Evolutionary conservation across 139 green algal species (phyloP), one percentile per base, ranked within the genome.

Genomic region (Picochlorum sp.): DNA sequence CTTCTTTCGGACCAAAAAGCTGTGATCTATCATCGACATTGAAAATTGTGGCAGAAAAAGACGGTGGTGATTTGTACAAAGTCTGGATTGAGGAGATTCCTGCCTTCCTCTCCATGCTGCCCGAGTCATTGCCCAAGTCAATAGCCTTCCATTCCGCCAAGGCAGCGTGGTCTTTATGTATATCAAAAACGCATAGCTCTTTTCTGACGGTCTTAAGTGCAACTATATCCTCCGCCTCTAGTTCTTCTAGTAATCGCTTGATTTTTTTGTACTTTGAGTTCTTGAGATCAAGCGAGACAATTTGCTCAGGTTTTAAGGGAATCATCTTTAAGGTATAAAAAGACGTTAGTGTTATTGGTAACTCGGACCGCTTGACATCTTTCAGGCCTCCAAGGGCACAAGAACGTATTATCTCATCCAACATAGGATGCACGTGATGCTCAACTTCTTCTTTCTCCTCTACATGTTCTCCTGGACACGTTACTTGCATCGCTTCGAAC

Each of bases 261-360:
- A 78, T 61, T 38, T 78, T 78, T 61, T 78, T 78, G 65, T 68
- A 78, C 9, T 60, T 71, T 49, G 15, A 41, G 4, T 62, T 41
- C 60, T 78, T 78, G n/a, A 78, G 34, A 37, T 78, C 72, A 57
- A 74, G 58, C 0, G 34, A 52, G 14, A 49, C 34, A 45, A 74
- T 50, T 2, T 64, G 59, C 38, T 59, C 58, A 7, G 65, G 65
- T 21, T 54, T 64, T 2, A 59, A 38, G 2, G 72, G 59, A n/a
- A 68, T 4, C 72, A 78, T 73, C 49, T 71, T 30, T 60, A 64
- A 74, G 5, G 49, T 61, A 57, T 73, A 78, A 24, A 78, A 78
- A 60, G 74, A 66, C 16, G 52, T 20, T 8, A 41, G 18, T 46
- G 23, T n/a, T 10, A 66, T 18, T 38, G 61, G 61, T 16, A 66